Evolutionary conservation across 306 rosid genomes (phyloP).

Genomic region (Casuarina cunninghamiana): DNA sequence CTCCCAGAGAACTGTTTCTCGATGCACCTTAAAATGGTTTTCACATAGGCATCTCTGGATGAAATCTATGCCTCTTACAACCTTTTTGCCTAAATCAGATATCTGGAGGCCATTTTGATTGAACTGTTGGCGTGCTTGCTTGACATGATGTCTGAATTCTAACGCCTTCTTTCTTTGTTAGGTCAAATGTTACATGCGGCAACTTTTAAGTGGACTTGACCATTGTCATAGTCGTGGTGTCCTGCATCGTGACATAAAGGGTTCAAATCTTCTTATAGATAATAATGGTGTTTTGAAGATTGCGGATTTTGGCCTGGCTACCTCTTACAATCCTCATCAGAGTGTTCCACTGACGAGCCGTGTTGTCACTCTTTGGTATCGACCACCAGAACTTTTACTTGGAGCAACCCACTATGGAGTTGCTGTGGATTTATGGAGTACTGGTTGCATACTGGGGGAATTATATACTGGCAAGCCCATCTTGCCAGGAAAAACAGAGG

Average conservation of each 20-base stretch:
- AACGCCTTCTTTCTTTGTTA: conserved; percentile 27
- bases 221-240: conserved; percentile 89
- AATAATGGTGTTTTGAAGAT: conserved; percentile 80
- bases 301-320: conserved; percentile 96
- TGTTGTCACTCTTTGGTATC: conserved; percentile 94
- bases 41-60: background rate
- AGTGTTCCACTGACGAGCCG: conserved; percentile 78
- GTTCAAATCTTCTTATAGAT: conserved; percentile 90
- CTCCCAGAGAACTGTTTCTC: background rate
- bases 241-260: conserved; percentile 98
- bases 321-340: conserved; percentile 61
- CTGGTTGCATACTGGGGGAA: conserved; percentile 95
- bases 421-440: conserved; percentile 93
- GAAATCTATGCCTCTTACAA: background rate
- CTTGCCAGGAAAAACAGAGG: conserved; percentile 98
- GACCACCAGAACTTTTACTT: conserved; percentile 95
- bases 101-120: background rate
- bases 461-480: conserved; percentile 82
- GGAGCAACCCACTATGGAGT: conserved; percentile 90
- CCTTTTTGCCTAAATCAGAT: conserved; percentile 10
- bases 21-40: background rate
- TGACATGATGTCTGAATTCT: conserved; percentile 24
- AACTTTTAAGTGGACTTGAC: conserved; percentile 85
- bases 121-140: conserved; percentile 8
- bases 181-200: conserved; percentile 93